Conservation (phyloP, 2,329 filamentous ascomycete species). For the Tolypocladium endophyticum region DNA sequence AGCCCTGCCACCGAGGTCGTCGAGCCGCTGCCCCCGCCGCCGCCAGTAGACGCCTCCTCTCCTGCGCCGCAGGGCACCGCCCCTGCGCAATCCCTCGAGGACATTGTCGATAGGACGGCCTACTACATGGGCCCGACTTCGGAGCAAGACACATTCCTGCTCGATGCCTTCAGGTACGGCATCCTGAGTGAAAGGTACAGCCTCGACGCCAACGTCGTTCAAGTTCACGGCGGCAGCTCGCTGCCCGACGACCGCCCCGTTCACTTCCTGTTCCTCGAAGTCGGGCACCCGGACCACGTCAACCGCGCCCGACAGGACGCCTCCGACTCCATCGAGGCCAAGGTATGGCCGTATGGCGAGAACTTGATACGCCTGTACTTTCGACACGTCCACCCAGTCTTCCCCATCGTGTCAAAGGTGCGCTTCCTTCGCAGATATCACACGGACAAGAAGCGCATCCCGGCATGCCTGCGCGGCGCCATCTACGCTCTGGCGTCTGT, state of each 20-base stretch:
- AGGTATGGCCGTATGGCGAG: slow-evolving; percentile 28
- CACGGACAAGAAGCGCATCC: slow-evolving; percentile 25
- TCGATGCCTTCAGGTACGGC: slow-evolving; percentile 35
- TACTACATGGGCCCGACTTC: slow-evolving; percentile 33
- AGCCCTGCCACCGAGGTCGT: neutral
- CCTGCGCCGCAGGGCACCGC: neutral
- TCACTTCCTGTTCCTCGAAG: slow-evolving; percentile 33
- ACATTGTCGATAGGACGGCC: slow-evolving; percentile 28
- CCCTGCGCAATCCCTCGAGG: slow-evolving; percentile 27
- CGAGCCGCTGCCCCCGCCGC: neutral
- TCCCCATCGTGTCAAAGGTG: slow-evolving; percentile 32
- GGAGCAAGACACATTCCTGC: slow-evolving; percentile 35
- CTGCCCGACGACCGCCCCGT: slow-evolving; percentile 26
- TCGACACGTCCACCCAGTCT: slow-evolving; percentile 31
- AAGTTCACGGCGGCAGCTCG: slow-evolving; percentile 25
- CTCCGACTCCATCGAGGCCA: slow-evolving; percentile 30
- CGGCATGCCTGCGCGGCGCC: slow-evolving; percentile 32
- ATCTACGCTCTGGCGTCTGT: slow-evolving; percentile 32
- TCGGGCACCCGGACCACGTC: slow-evolving; percentile 33
- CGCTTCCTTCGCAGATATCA: slow-evolving; percentile 29
- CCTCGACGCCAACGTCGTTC: slow-evolving; percentile 32
- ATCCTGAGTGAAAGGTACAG: slow-evolving; percentile 32
- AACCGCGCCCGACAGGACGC: slow-evolving; percentile 23
- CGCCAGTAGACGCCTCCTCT: neutral
- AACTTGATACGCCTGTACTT: slow-evolving; percentile 34